Conservation (phyloP, 768 basidiomycete genomes). For the Ephemerocybe angulata region DNA sequence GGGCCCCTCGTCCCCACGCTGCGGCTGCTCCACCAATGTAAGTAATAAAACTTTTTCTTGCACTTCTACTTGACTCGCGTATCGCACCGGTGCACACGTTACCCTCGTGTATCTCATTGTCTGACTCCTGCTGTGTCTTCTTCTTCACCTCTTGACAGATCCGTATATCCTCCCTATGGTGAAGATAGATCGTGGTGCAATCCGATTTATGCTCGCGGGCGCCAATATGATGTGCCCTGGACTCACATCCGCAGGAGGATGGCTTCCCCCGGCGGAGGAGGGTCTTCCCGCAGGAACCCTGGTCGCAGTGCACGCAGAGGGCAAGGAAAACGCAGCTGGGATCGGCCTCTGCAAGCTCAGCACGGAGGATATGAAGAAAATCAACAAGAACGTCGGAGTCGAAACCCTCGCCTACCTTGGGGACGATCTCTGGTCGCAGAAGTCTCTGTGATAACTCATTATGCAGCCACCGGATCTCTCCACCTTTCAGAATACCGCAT, state of each 20-base stretch:
- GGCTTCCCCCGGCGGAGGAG: slow-evolving; percentile 69
- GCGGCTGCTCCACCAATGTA: slow-evolving; percentile 89
- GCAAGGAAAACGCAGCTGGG: slow-evolving; percentile 88
- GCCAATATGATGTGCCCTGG: slow-evolving; percentile 98
- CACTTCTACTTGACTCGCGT: slow-evolving; percentile 5
- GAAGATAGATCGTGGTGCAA: slow-evolving; percentile 92
- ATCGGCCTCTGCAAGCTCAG: slow-evolving; percentile 78
- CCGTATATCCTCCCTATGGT: slow-evolving; percentile 87
- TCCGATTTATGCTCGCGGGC: slow-evolving; percentile 91
- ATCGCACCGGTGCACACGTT: slow-evolving; percentile 1
- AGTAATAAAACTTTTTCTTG: slow-evolving; percentile 21
- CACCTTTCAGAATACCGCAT: neutral
- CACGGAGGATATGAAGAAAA: slow-evolving; percentile 84
- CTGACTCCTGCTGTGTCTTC: slow-evolving; percentile 5
- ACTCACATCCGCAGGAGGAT: slow-evolving; percentile 87
- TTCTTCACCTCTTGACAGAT: slow-evolving; percentile 52
- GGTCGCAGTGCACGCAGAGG: slow-evolving; percentile 94
- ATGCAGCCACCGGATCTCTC: neutral
- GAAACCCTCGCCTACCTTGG: slow-evolving; percentile 85
- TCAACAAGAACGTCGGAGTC: slow-evolving; percentile 89
- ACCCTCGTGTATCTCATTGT: slow-evolving; percentile 5
- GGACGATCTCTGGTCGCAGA: slow-evolving; percentile 79
- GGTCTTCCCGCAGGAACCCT: slow-evolving; percentile 66
- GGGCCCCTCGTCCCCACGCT: slow-evolving; percentile 90
- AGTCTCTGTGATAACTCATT: slow-evolving; percentile 45